Evolutionary conservation across 140 eudicot genomes (phyloP), one percentile per base, ranked within the genome.

Genomic region (Ambrosia hybrid): DNA sequence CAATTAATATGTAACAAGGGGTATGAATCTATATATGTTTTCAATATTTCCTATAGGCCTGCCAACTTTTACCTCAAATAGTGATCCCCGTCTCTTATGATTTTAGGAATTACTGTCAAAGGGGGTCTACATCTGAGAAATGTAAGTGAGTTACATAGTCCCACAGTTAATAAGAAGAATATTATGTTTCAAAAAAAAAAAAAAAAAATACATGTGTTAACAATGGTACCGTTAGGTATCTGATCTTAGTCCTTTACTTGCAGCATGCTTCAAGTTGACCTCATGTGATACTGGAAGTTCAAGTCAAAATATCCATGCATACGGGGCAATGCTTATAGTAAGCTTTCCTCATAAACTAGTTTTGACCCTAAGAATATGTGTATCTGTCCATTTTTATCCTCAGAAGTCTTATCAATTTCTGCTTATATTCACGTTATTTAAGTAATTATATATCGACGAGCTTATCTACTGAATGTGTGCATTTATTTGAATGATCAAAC

Each of bases 181-280:
- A 51, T 2, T 13, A 6, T 15, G 11, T 65, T 62, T 71, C 30
- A 6, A 58, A 26, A 65, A 52, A 30, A 30, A 30, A 49, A 37
- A 13, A 43, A 43, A 43, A 9, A 37, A 63, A 73, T 34, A 9
- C 37, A 38, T 79, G 33, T 69, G 70, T 51, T 62, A 43, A 38
- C 10, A 17, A 10, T 71, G 6, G 26, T 26, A 43, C 43, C 21
- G 16, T 9, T 49, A 26, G 57, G 59, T 4, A 46, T 49, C 8
- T 76, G 49, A 36, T 73, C 68, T 55, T 36, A 56, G 65, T 76
- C 39, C 36, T 74, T 46, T 62, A 70, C 69, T 73, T 86, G 78
- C 92, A 92, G 98, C 91, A 67, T 92, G 98, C 80, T 89, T 83
- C 78, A 92, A 82, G 86, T 72, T 92, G 91, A 87, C 96, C 12